These are phyloP conservation scores for Knufia fluminis DNA, from an alignment of 2,329 filamentous ascomycete genomes.

Conservation along the genomic window DNA sequence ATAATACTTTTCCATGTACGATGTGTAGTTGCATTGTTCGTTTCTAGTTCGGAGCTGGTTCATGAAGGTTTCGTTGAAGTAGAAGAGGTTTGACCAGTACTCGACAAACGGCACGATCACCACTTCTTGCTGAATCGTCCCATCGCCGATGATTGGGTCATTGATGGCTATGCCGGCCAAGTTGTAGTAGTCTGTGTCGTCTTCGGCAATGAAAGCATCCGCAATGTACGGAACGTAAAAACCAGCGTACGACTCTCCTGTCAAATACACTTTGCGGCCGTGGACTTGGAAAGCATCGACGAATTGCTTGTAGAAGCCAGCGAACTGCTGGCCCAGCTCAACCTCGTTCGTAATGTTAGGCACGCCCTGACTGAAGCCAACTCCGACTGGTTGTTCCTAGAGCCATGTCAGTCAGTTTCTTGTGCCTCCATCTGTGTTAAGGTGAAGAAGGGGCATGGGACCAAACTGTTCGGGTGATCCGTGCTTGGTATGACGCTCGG, in stretches of 20 bases:
- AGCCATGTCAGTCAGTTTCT: no score
- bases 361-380: slow-evolving; percentile 28
- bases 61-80: slow-evolving; percentile 35
- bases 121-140: slow-evolving; percentile 32
- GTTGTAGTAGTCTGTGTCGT: slow-evolving; percentile 58
- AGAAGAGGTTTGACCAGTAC: slow-evolving; percentile 30
- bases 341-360: slow-evolving; percentile 40
- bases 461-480: no score
- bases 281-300: slow-evolving; percentile 46
- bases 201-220: slow-evolving; percentile 58
- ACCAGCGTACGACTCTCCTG: slow-evolving; percentile 55
- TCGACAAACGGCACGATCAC: slow-evolving; percentile 10
- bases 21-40: slow-evolving; percentile 39
- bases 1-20: slow-evolving; percentile 43
- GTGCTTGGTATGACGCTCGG: no score
- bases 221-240: slow-evolving; percentile 62
- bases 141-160: slow-evolving; percentile 37
- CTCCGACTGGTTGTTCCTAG: slow-evolving; percentile 20
- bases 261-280: slow-evolving; percentile 46
- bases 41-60: slow-evolving; percentile 32
- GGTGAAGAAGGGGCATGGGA: no score
- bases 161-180: slow-evolving; percentile 51
- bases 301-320: slow-evolving; percentile 47
- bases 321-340: slow-evolving; percentile 39
- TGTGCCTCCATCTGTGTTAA: no score